Conservation (phyloP, 768 basidiomycete species). For the Saitozyma sp. region DNA sequence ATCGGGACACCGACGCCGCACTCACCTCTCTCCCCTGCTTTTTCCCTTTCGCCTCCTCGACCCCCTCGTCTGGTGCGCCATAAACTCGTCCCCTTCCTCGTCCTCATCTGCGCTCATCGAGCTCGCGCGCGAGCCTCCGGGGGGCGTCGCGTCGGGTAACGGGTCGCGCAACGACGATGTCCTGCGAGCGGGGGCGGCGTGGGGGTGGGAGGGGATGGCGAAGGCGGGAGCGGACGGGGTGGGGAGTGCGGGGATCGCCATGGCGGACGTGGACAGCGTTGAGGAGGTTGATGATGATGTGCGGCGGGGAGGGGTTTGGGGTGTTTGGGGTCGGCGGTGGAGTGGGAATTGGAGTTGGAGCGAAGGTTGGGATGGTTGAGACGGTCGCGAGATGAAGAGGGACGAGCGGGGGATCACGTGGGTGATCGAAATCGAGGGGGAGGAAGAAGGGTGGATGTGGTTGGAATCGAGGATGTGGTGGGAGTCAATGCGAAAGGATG, state of each 20-base stretch:
- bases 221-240: slow-evolving; percentile 4
- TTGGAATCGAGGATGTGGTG: not conserved
- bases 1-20: not conserved
- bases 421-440: not conserved
- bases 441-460: not conserved
- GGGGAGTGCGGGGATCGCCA: not conserved
- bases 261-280: not conserved
- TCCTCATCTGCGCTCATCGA: slow-evolving; percentile 14
- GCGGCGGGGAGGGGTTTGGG: not conserved
- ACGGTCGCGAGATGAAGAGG: not conserved
- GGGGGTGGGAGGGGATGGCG: too few species aligned
- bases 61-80: slow-evolving; percentile 29
- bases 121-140: slow-evolving; percentile 11
- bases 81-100: slow-evolving; percentile 25
- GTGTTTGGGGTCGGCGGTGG: slow-evolving; percentile 3
- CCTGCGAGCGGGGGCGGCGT: slow-evolving; percentile 3
- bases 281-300: not conserved
- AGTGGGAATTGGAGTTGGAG: slow-evolving; percentile 3
- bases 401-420: slow-evolving; percentile 1
- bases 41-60: slow-evolving; percentile 9
- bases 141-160: slow-evolving; percentile 16
- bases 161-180: slow-evolving; percentile 14
- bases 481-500: not conserved
- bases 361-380: not conserved
- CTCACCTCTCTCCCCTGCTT: slow-evolving; percentile 9